Evolutionary conservation across 2,329 filamentous ascomycete species (phyloP), one percentile per base, ranked within the genome.

Genomic region (Pseudogymnoascus destructans): DNA sequence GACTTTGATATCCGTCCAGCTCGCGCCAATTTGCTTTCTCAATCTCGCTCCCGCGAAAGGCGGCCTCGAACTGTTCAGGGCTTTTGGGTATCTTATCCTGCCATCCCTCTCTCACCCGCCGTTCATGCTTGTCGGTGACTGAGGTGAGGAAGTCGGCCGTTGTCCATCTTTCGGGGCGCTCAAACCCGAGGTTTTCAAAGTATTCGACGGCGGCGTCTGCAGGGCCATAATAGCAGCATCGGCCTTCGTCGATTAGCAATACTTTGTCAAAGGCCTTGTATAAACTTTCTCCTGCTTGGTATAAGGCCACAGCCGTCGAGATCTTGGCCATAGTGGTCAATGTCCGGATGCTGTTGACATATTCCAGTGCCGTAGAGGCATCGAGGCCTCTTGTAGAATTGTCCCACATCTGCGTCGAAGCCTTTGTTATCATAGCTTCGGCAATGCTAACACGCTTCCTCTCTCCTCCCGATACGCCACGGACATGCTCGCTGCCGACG

Each of bases 331-430:
- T 80, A 61, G 90, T 85, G 3, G 88, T 91, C 81, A 90, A 87
- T 60, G 84, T 78, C 11, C 83, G 77, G 1, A 86, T 73, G 0
- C 81, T 84, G 59, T 83, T 84, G 8, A 84, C 85, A 64, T 88
- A 92, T 66, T 91, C 87, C 3, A 91, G 75, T 3, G 87, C 88
- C 0, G 87, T 91, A 1, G 83, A 87, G 1, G 86, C 84, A 67
- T 93, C 87, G 0, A 92, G 74, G n/a, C 88, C 88, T 54, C 87
- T 77, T 0, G 87, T 92, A 0, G 81, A 85, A 69, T 92, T 92
- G 64, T 92, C 87, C 85, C 86, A 91, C 62, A 83, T 85, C 32
- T 87, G 81, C 1, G 91, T 83, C 0, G 84, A 82, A 0, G 82
- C 82, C 69, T 87, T 85, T 5, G 85, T 85, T 3, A 86, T 84